Base-by-base conservation (phyloP, 352 stramenopile species). In the Globisporangium radiosum region DNA sequence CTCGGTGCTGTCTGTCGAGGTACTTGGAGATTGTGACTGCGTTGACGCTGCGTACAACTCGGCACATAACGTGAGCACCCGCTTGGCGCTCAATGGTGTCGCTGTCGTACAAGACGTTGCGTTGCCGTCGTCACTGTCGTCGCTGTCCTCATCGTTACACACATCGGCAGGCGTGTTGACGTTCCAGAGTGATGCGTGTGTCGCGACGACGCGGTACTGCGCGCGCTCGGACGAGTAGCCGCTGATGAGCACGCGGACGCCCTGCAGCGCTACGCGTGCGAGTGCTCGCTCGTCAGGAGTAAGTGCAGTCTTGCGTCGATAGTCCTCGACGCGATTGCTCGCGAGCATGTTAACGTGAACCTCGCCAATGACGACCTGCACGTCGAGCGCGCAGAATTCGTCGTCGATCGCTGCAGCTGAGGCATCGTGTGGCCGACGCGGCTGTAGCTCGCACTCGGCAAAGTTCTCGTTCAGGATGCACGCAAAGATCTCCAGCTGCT, bases 391-490 rank as follows among this genome's bases (percentile, higher is more conserved):
- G 67, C 76, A 68, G 38, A 76, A 68, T 42, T 90, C 76, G 48
- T 82, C 74, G 25, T 72, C 62, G 38, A 50, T 33, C 25, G 25
- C 8, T 4, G 57, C 56, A 3, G 66, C 49, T 56, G 60, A 43
- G 5, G 11, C 5, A 0, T 39, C 5, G 40, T 40, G 50, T 1
- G 37, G 36, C 25, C 25, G 25, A 8, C 33, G 49, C 13, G 48
- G 25, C 11, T 44, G 2, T 15, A 68, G 25, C 44, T 80, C 65
- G 13, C 58, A 48, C 9, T 62, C 62, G 14, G 58, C 65, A 58
- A 89, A 77, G 55, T 91, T 89, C 48, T 89, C 81, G 37, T 85
- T 69, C 2, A 80, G 44, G 44, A 91, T 68, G 25, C 81, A 83
- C n/a, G 66, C 65, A 8, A 89, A 52, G 13, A 91, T 65, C 56